Conservation (phyloP, 805 yeast genomes). For the Hanseniaspora taiwanica region DNA sequence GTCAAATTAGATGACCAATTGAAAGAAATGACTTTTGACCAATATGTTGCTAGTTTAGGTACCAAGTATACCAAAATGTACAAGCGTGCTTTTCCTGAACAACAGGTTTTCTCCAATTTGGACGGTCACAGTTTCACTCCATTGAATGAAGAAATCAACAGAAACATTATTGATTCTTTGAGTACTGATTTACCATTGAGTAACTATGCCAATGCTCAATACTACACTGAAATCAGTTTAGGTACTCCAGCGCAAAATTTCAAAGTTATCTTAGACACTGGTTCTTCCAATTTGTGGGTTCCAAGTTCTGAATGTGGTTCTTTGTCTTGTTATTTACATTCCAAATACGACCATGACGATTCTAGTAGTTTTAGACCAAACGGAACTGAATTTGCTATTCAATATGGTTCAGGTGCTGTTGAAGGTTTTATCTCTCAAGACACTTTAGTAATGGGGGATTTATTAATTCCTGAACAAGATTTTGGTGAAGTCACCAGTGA, state of each 20-base stretch:
- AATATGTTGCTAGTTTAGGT: conserved; percentile 46
- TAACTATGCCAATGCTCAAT: conserved; percentile 92
- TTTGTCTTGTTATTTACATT: conserved; percentile 88
- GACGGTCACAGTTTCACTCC: conserved; percentile 12
- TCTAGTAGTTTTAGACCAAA: conserved; percentile 80
- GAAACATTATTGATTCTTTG: neutral
- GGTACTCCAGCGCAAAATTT: conserved; percentile 93
- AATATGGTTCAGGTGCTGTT: conserved; percentile 86
- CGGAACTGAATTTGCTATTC: conserved; percentile 75
- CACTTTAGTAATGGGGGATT: conserved; percentile 65
- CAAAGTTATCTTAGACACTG: conserved; percentile 92
- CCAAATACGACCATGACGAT: conserved; percentile 73
- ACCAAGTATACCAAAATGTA: conserved; percentile 44
- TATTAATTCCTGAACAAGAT: conserved; percentile 75
- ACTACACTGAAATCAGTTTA: conserved; percentile 76
- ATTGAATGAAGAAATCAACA: conserved; percentile 10
- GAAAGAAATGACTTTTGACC: conserved; percentile 35
- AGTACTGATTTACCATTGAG: conserved; percentile 75
- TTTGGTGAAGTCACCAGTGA: conserved; percentile 96
- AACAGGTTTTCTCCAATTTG: conserved; percentile 17
- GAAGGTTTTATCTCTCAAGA: conserved; percentile 91
- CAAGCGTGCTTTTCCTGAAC: conserved; percentile 32
- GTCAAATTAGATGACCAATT: conserved; percentile 44
- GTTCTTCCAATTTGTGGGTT: conserved; percentile 94
- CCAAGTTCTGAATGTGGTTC: conserved; percentile 84